Evolutionary conservation across 352 stramenopile species (phyloP).

Genomic region (Halophytophthora polymorphica): DNA sequence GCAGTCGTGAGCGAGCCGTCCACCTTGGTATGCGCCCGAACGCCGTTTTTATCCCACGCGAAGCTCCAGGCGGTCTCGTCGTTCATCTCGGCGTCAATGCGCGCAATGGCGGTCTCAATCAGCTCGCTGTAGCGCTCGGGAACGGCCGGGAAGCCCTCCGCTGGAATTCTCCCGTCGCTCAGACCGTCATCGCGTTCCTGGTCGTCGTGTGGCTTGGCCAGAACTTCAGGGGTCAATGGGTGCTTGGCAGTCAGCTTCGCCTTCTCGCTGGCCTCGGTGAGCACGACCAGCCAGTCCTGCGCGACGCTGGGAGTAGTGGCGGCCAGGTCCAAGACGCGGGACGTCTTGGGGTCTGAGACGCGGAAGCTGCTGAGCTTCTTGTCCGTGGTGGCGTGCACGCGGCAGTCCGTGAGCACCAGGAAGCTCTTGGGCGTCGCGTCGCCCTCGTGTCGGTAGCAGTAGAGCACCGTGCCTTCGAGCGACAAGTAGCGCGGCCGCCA

Average conservation of each 20-base stretch:
- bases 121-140: slow-evolving; percentile 34
- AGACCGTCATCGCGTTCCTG: slow-evolving; percentile 5
- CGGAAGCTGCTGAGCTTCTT: slow-evolving; percentile 77
- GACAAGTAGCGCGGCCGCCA: slow-evolving; percentile 71
- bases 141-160: slow-evolving; percentile 27
- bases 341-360: slow-evolving; percentile 69
- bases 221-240: background rate
- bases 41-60: slow-evolving; percentile 46
- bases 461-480: slow-evolving; percentile 62
- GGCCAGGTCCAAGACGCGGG: slow-evolving; percentile 60
- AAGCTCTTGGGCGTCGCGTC: slow-evolving; percentile 55
- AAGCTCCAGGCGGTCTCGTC: slow-evolving; percentile 42
- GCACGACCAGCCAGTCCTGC: slow-evolving; percentile 54
- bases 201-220: slow-evolving; percentile 6
- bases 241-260: slow-evolving; percentile 13
- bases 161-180: slow-evolving; percentile 4
- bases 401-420: slow-evolving; percentile 62
- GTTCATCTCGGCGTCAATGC: slow-evolving; percentile 42
- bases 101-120: slow-evolving; percentile 35
- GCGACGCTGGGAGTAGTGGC: slow-evolving; percentile 47
- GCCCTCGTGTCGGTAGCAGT: slow-evolving; percentile 72
- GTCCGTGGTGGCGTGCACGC: slow-evolving; percentile 43
- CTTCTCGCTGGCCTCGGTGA: slow-evolving; percentile 34
- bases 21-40: slow-evolving; percentile 49
- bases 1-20: slow-evolving; percentile 41